Conservation (phyloP, 306 rosid genomes). For the Cucumis hystrix region DNA sequence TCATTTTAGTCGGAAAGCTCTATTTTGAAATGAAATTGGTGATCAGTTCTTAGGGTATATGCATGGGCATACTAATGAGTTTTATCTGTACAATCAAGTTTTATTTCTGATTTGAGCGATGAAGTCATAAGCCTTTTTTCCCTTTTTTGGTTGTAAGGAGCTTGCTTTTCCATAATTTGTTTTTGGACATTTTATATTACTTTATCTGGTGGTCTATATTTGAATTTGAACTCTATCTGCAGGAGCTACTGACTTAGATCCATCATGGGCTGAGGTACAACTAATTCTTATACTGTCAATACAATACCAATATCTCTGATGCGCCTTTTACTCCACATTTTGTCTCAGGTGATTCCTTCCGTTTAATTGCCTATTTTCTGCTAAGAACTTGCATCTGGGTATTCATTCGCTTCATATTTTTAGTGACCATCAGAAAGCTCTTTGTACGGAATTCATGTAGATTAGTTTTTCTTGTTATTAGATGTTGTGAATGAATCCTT, state of each 20-base stretch:
- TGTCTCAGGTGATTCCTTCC: not conserved
- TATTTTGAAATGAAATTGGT: not conserved
- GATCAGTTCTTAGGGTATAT: not conserved
- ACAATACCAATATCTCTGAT: not conserved
- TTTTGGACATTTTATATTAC: not conserved
- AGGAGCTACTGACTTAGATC: conserved; percentile 83
- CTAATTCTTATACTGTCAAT: not conserved
- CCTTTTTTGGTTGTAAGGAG: not conserved
- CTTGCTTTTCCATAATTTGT: not conserved
- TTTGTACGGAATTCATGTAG: not conserved
- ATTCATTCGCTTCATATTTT: not conserved
- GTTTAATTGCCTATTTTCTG: not conserved
- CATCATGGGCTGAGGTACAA: conserved; percentile 88
- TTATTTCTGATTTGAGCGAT: not conserved
- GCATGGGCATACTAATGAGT: not conserved
- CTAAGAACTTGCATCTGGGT: not conserved
- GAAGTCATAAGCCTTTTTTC: not conserved
- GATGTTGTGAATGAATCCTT: not conserved
- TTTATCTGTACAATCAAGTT: not conserved
- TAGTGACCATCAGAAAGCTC: not conserved
- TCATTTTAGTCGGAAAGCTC: not conserved
- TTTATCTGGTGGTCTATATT: not conserved
- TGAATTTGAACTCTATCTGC: conserved; percentile 16
- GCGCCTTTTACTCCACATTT: not conserved
- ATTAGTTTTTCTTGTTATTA: not conserved